These are phyloP conservation scores for Grifola frondosa DNA, from an alignment of 1,284 basidiomycete species.

Conservation along the genomic window DNA sequence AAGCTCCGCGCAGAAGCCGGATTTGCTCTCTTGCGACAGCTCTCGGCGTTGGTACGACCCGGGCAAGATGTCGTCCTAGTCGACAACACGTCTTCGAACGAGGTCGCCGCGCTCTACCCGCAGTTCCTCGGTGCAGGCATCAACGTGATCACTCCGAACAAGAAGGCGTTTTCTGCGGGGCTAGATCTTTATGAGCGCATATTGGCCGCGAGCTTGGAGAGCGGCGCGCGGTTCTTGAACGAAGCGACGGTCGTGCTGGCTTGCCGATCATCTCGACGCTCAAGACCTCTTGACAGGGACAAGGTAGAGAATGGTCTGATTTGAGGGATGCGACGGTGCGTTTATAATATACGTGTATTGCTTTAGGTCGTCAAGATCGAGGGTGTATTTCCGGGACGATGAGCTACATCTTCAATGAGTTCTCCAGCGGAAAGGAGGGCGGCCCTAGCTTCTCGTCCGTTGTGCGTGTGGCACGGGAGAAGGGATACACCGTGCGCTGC, in stretches of 20 bases:
- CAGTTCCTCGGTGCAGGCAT: slow-evolving; percentile 78
- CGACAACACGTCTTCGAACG: slow-evolving; percentile 91
- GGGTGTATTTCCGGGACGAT: slow-evolving; percentile 94
- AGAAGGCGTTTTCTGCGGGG: slow-evolving; percentile 91
- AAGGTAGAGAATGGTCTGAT: slow-evolving; percentile 48
- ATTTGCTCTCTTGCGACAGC: slow-evolving; percentile 48
- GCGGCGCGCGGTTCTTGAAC: slow-evolving; percentile 76
- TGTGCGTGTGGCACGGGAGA: slow-evolving; percentile 85
- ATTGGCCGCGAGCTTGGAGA: slow-evolving; percentile 49
- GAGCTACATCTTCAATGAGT: slow-evolving; percentile 99
- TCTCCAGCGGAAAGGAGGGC: slow-evolving; percentile 63
- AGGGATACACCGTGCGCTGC: slow-evolving; percentile 85
- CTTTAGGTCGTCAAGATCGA: slow-evolving; percentile 73
- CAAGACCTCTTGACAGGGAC: slow-evolving; percentile 93
- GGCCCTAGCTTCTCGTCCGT: slow-evolving; percentile 84
- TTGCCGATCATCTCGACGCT: slow-evolving; percentile 91
- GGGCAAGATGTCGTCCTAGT: slow-evolving; percentile 75
- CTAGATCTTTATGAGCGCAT: slow-evolving; percentile 75
- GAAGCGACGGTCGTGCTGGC: slow-evolving; percentile 95
- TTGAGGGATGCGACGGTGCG: neutral
- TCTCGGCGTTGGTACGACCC: slow-evolving; percentile 44
- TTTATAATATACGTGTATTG: neutral
- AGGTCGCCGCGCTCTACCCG: slow-evolving; percentile 84
- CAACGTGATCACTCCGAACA: slow-evolving; percentile 95
- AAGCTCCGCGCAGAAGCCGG: slow-evolving; percentile 40